Conservation (phyloP, 257 asterid species). For the Henckelia pumila region DNA sequence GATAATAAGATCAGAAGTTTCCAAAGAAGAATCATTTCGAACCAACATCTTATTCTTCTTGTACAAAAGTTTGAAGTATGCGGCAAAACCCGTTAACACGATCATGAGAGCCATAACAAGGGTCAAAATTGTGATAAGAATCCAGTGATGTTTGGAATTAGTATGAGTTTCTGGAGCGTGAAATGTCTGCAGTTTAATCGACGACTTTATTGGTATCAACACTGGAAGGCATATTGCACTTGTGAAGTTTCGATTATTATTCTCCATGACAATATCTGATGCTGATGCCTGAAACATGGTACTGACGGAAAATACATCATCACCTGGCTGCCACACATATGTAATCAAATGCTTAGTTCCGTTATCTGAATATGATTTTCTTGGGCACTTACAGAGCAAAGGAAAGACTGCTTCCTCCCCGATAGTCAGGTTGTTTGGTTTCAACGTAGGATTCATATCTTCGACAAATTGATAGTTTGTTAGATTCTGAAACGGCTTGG, state of each 20-base stretch:
- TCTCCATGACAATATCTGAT: slow-evolving; percentile 42
- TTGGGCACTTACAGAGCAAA: slow-evolving; percentile 64
- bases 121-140: slow-evolving; percentile 32
- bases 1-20: slow-evolving; percentile 29
- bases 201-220: slow-evolving; percentile 46
- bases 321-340: slow-evolving; percentile 74
- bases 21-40: slow-evolving; percentile 33
- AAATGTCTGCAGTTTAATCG: slow-evolving; percentile 37
- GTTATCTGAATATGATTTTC: slow-evolving; percentile 26
- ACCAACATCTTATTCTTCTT: slow-evolving; percentile 40
- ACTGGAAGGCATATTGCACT: slow-evolving; percentile 63
- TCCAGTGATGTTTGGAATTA: slow-evolving; percentile 34
- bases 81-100: slow-evolving; percentile 33
- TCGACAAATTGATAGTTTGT: slow-evolving; percentile 41
- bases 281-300: slow-evolving; percentile 48
- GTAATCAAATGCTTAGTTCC: slow-evolving; percentile 51
- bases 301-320: slow-evolving; percentile 47
- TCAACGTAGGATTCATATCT: slow-evolving; percentile 50
- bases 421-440: slow-evolving; percentile 52
- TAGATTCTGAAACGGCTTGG: slow-evolving; percentile 51
- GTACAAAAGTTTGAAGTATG: slow-evolving; percentile 21
- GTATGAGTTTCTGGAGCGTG: slow-evolving; percentile 27
- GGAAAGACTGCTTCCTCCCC: slow-evolving; percentile 55
- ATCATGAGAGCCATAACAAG: slow-evolving; percentile 30
- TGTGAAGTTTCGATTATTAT: slow-evolving; percentile 54